Conservation (phyloP, 257 asterid genomes). For the Plantago major region DNA sequence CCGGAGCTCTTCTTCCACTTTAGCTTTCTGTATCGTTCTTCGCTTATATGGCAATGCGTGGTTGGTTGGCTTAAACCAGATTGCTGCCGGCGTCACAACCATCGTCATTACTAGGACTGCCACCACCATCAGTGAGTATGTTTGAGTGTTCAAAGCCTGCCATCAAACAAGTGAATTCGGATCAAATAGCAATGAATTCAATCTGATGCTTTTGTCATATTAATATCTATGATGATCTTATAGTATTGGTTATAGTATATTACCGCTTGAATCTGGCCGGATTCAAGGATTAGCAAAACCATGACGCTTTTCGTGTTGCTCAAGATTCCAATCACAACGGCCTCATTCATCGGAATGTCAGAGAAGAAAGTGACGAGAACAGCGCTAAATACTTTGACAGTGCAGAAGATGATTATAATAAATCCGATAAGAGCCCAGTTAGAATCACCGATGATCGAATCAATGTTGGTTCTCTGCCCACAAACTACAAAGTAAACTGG, state of each 20-base stretch:
- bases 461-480: slow-evolving; percentile 63
- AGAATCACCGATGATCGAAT: slow-evolving; percentile 11
- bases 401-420: slow-evolving; percentile 31
- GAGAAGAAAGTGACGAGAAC: slow-evolving; percentile 28
- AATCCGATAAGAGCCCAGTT: slow-evolving; percentile 24
- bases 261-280: slow-evolving; percentile 74
- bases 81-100: slow-evolving; percentile 53
- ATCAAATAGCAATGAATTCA: neutral
- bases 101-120: slow-evolving; percentile 61
- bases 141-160: slow-evolving; percentile 55
- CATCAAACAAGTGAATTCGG: slow-evolving; percentile 6
- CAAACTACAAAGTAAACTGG: slow-evolving; percentile 75
- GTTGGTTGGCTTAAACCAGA: slow-evolving; percentile 36
- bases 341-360: slow-evolving; percentile 42
- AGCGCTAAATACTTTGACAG: slow-evolving; percentile 48
- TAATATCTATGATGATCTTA: neutral
- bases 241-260: neutral
- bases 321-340: slow-evolving; percentile 58
- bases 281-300: slow-evolving; percentile 71
- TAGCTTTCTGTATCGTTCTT: slow-evolving; percentile 64
- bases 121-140: slow-evolving; percentile 64
- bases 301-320: slow-evolving; percentile 64
- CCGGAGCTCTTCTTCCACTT: slow-evolving; percentile 65
- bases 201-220: neutral
- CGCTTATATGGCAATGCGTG: slow-evolving; percentile 55